Evolutionary conservation across 164 flowering plant species (phyloP).

Genomic region (Macadamia tetraphylla): DNA sequence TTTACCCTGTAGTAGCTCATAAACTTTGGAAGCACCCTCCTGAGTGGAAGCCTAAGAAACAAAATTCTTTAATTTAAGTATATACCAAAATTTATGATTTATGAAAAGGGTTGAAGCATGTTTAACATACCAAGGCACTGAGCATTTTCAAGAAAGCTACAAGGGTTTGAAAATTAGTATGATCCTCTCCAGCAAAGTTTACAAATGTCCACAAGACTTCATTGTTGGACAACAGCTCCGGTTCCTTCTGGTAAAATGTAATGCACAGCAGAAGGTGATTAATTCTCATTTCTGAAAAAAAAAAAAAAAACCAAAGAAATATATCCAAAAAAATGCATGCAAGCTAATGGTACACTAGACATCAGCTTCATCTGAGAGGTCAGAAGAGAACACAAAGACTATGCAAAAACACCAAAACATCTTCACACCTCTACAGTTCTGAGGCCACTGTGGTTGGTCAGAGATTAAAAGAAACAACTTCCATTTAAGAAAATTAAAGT

Average conservation of each 20-base stretch:
- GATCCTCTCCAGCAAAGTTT: conserved; percentile 96
- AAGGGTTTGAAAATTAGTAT: conserved; percentile 80
- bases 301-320: conserved; percentile 2
- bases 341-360: background rate
- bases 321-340: background rate
- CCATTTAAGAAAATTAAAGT: too few species aligned
- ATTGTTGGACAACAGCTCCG: conserved; percentile 83
- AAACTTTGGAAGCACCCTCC: conserved; percentile 88
- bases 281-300: conserved; percentile 4
- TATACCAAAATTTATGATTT: too few species aligned
- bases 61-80: background rate
- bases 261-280: conserved; percentile 4
- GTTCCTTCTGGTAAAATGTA: conserved; percentile 65
- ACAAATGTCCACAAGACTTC: conserved; percentile 97
- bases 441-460: too few species aligned
- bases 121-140: conserved; percentile 69
- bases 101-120: background rate
- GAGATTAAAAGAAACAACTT: too few species aligned
- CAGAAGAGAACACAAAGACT: background rate
- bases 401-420: background rate
- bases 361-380: background rate
- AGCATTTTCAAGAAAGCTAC: conserved; percentile 94
- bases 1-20: conserved; percentile 87
- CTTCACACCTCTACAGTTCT: background rate
- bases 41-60: conserved; percentile 70